Percentiles rank a stretch among this genome's conserved stretches.
These are phyloP conservation scores for Russula ochroleuca DNA, from an alignment of 768 basidiomycete species.

Conservation along the genomic window DNA sequence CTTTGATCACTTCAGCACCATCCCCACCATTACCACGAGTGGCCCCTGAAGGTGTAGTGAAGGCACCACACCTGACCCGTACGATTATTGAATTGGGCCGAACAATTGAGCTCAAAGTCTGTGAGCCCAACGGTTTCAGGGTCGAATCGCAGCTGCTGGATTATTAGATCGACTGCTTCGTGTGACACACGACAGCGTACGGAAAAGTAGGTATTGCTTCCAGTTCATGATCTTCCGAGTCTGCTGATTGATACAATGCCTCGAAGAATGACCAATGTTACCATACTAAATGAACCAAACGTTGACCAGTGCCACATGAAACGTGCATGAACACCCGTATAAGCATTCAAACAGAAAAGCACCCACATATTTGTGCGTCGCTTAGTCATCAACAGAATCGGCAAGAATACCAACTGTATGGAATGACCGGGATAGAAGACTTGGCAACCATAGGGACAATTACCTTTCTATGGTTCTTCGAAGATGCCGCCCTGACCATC, in stretches of 20 bases:
- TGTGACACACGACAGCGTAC: constrained; percentile 70
- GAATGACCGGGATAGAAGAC: constrained; percentile 20
- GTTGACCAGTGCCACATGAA: constrained; percentile 32
- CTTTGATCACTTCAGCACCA: constrained; percentile 56
- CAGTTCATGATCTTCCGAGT: constrained; percentile 99
- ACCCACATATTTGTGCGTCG: constrained; percentile 45
- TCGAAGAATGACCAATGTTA: constrained; percentile 16
- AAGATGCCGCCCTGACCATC: constrained; percentile 80
- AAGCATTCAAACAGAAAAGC: constrained; percentile 96
- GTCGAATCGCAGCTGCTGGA: constrained; percentile 70
- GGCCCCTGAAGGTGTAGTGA: constrained; percentile 48
- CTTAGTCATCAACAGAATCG: constrained; percentile 36
- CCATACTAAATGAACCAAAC: constrained; percentile 33
- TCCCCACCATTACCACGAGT: constrained; percentile 56
- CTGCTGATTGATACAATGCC: constrained; percentile 93
- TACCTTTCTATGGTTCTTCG: constrained; percentile 84
- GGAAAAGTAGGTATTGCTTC: constrained; percentile 85
- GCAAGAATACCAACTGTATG: constrained; percentile 75
- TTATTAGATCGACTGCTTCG: constrained; percentile 80
- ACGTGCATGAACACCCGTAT: constrained; percentile 83
- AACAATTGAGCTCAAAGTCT: constrained; percentile 58
- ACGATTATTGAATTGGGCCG: constrained; percentile 75
- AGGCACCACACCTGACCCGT: constrained; percentile 61
- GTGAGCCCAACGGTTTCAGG: constrained; percentile 86
- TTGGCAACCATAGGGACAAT: constrained; percentile 33